Base-by-base conservation (phyloP, 495 filamentous ascomycete species). In the Friedmanniomyces simplex region DNA sequence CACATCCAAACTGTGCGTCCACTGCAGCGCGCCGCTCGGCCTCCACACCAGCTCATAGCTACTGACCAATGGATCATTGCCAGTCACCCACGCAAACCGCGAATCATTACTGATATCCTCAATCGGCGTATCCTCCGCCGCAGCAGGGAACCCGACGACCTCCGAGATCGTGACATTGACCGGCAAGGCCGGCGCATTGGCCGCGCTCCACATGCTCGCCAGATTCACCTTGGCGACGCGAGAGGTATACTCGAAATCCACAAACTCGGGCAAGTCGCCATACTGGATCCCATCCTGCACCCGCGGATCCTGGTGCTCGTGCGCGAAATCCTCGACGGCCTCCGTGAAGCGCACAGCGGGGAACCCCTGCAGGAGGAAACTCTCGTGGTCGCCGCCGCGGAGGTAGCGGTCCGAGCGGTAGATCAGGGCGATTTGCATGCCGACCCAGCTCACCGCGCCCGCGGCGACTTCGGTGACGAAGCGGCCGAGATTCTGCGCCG, bases 261-360 rank as follows among this genome's bases (percentile, higher is more conserved):
- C 72, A 62, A 76, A 81, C 55, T 79, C 70, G 11, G 69, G 56
- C 12, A 78, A 63, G 50, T 81, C 78, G 32, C 78, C 78, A 54
- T 77, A 81, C 48, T 74, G 70, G 36, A 63, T 74, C 21, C 74
- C 76, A 59, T 73, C 61, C 42, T 71, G 66, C 21, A 74, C 62
- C 11, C 76, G 73, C 7, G 73, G 56, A 60, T 81, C 68, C 61
- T 81, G 78, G 52, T 81, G 77, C 66, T 81, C 77, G 60, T 81
- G 77, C 7, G 57, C 65, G 64, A 73, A 81, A 60, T 81, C 61
- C 64, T 81, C 78, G 56, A 71, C 68, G 0, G 78, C 73, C 62
- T 81, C 78, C 0, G 78, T 81, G 68, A 76, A 78, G 13, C 78
- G 73, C 13, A 74, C 70, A 11, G 75, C 77, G 6, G 76, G 60